Evolutionary conservation across 2,329 filamentous ascomycete species (phyloP), one percentile per base, ranked within the genome.

Genomic region (Albophoma yamanashiensis): DNA sequence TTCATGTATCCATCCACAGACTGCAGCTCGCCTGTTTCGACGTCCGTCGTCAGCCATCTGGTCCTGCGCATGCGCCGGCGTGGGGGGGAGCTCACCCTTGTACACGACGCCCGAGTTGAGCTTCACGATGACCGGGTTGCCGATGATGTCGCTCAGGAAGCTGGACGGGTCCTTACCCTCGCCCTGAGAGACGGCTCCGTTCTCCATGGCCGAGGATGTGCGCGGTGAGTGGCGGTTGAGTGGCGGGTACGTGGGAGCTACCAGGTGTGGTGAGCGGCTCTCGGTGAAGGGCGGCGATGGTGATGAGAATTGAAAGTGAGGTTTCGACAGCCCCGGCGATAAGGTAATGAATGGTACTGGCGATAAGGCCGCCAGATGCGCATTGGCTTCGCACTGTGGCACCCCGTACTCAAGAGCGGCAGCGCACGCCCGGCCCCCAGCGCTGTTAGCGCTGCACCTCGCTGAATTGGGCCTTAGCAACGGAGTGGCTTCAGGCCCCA

Each of bases 1-100:
- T 99, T 99, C 94, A 99, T 99, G 78, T 97, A 99, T 58, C 94
- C 94, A 74, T 99, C 94, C 57, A 99, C 93, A 0, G 92, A 96
- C 73, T 97, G 92, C 43, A 97, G 83, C 73, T 97, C 92, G 67
- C 94, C 93, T 97, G 64, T 55, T 14, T 9, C 17, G 17, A 7
- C 20, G 8, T 36, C 50, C 50, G 14, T 14, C 20, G 31, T 55
- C 14, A 55, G 50, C 31, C 4, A 31, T 38, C 50, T 8, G 31
- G 50, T 36, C 50, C 3, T 7, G 17, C 17, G 20, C 31, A 1
- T 36, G 50, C 31, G 31, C 31, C 36, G 25, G 20, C 36, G 34
- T 3, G 43, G 36, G 55, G 36, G 55, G 11, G 22, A 1, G 31
- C 77, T 70, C 62, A 93, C 93, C 94, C 83, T 94, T 97, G 82